A percentile compares a stretch with the other conserved stretches of the same genome.
Conservation (phyloP, 1,284 basidiomycete genomes). For the Trametes sp. region DNA sequence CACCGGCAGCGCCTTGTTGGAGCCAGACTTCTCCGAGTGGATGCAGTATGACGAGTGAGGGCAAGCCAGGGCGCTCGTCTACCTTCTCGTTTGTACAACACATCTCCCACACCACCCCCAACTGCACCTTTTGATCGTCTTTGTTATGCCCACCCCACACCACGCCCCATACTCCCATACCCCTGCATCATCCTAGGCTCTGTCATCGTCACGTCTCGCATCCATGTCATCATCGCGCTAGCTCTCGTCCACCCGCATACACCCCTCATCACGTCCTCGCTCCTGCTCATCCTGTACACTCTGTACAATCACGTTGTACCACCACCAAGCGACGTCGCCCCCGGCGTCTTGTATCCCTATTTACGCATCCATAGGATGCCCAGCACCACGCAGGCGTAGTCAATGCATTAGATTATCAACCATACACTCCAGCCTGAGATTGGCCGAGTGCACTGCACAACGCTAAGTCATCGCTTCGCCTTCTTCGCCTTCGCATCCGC, state of each 20-base stretch:
- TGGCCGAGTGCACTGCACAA: neutral
- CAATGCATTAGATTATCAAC: slow-evolving; percentile 20
- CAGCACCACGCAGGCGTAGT: slow-evolving; percentile 20
- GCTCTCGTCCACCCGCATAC: neutral
- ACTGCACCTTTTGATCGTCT: neutral
- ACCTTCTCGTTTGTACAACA: neutral
- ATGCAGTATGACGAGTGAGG: slow-evolving; percentile 11
- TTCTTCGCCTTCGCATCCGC: slow-evolving; percentile 51
- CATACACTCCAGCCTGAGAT: neutral
- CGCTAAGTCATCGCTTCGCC: slow-evolving; percentile 41
- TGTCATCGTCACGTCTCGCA: neutral
- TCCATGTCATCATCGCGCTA: neutral
- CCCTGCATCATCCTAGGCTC: neutral
- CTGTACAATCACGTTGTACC: slow-evolving; percentile 17
- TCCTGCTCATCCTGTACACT: slow-evolving; percentile 9
- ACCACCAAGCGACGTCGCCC: neutral
- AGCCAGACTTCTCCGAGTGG: slow-evolving; percentile 16
- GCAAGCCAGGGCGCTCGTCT: too few relatives aligned
- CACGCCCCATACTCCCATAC: neutral
- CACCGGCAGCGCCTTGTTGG: slow-evolving; percentile 1
- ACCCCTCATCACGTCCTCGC: neutral
- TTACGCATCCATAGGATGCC: slow-evolving; percentile 1
- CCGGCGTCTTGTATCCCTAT: slow-evolving; percentile 9
- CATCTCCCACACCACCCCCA: neutral
- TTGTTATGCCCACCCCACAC: neutral